Evolutionary conservation across 2,329 filamentous ascomycete species (phyloP), one percentile per base, ranked within the genome.

Genomic region (Neopestalotiopsis clavispora): DNA sequence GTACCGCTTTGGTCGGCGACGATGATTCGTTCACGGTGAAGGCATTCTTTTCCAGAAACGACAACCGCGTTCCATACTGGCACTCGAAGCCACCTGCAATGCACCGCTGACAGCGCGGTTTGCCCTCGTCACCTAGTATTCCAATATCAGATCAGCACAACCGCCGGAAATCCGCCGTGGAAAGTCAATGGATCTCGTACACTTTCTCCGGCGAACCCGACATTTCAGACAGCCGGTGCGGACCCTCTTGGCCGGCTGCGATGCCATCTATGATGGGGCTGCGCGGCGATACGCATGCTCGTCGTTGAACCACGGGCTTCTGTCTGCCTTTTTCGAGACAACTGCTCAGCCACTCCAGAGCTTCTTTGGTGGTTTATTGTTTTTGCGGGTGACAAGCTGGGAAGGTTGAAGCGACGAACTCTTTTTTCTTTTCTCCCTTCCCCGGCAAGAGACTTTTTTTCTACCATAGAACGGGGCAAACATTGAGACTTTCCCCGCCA

Each of bases 151-250:
- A 52, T 52, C 45, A 52, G 45, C n/a, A 10, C n/a, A n/a, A 59
- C 23, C 13, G 20, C 49, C 49, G 30, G 12, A 9, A 59, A 30
- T n/a, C 23, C 23, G 23, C 23, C 3, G 23, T 6, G 13, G 23
- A 30, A 30, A n/a, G 28, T 23, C 20, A 60, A n/a, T 30, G 45
- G 40, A n/a, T 32, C 34, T 45, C 56, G 23, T 42, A 84, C 84
- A 86, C 77, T 86, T 86, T 40, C 84, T 80, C 61, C 84, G 76
- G 62, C 84, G 82, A 40, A 81, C 77, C 40, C 84, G 82, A 77
- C 84, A 86, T 67, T 83, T 84, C 71, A 84, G 76, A 75, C 84
- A 86, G 14, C 84, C 83, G 1, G 84, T 84, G 65, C 84, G 75
- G 63, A 78, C 77, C 68, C 78, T 77, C 69, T 74, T 76, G 57